Evolutionary conservation across 352 stramenopile genomes (phyloP).

Genomic region (Globisporangium recalcitrans): DNA sequence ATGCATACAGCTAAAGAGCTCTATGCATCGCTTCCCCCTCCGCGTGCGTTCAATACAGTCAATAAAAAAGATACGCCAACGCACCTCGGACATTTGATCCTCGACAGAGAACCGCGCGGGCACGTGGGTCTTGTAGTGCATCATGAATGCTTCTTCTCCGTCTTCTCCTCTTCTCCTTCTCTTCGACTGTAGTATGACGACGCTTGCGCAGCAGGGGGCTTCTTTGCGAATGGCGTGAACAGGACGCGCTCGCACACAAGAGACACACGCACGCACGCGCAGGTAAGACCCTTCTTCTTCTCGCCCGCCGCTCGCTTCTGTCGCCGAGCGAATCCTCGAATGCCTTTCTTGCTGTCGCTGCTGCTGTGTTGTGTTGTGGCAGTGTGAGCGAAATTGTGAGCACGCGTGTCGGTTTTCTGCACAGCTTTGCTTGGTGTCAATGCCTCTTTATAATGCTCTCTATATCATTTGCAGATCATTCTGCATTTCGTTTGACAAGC

Average conservation of each 20-base stretch:
- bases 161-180: neutral
- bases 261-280: neutral
- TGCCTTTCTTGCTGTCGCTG: constrained; percentile 1
- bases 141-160: constrained; percentile 17
- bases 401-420: neutral
- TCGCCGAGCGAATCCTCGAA: constrained; percentile 5
- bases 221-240: constrained; percentile 6
- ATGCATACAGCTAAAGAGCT: neutral
- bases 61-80: neutral
- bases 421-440: too few relatives aligned
- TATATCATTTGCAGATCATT: too few relatives aligned
- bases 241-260: neutral
- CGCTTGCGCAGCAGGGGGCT: neutral
- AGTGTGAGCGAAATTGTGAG: neutral
- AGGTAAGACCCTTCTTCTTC: neutral
- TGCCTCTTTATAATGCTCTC: neutral
- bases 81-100: constrained; percentile 84
- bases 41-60: neutral
- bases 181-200: neutral
- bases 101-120: constrained; percentile 81
- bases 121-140: constrained; percentile 88
- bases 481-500: too few relatives aligned
- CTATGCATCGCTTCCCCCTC: neutral
- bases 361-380: neutral
- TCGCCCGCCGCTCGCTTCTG: neutral